Conservation (phyloP, 2,329 filamentous ascomycete genomes). For the Aspergillus vadensis region DNA sequence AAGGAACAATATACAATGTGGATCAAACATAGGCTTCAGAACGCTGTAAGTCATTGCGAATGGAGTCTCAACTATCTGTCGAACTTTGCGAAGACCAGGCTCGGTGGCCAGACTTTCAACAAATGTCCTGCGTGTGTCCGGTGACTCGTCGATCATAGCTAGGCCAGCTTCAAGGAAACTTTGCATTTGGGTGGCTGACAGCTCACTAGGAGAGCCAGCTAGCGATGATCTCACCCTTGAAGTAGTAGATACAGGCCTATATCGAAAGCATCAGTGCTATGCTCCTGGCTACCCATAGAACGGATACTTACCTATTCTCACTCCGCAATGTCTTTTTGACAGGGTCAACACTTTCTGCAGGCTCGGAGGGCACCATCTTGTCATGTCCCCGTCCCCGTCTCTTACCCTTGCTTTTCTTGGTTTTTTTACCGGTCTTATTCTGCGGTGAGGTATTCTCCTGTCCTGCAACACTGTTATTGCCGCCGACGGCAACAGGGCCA, state of each 20-base stretch:
- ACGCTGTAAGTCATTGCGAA: constrained; percentile 15
- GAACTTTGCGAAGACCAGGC: constrained; percentile 11
- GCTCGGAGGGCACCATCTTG: not conserved
- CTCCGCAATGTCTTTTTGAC: not conserved
- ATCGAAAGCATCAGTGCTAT: not conserved
- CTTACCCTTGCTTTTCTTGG: not conserved
- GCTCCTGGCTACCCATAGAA: not conserved
- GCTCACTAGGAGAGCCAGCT: not conserved
- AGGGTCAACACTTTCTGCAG: not conserved
- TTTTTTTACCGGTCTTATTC: not conserved
- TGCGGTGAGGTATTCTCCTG: not conserved
- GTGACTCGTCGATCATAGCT: not conserved
- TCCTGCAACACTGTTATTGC: not conserved
- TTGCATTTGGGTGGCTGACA: not conserved
- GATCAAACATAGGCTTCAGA: constrained; percentile 14
- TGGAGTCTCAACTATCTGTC: constrained; percentile 13
- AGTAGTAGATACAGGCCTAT: not conserved
- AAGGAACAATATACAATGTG: constrained; percentile 17
- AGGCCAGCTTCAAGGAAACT: not conserved
- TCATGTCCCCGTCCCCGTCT: not conserved
- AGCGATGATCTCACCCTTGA: not conserved
- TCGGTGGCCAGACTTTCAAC: constrained; percentile 10
- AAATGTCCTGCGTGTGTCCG: not conserved
- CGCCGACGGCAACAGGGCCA: not conserved
- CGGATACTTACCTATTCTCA: not conserved